Base-by-base conservation (phyloP, 2,329 filamentous ascomycete species). In the Penicillium hesseltinei region DNA sequence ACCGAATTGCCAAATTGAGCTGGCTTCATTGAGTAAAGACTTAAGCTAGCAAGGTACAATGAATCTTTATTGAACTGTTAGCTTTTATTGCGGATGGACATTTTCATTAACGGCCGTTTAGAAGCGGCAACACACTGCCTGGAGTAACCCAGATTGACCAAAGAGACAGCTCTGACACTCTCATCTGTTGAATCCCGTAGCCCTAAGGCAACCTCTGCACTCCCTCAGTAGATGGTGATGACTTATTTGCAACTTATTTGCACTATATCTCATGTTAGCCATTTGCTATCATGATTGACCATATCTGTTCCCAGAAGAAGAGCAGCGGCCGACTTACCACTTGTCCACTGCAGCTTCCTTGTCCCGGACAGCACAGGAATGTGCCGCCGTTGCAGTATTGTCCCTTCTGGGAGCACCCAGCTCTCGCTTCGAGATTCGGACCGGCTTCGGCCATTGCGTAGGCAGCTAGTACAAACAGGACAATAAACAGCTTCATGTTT, bases 341-440 rank as follows among this genome's bases (percentile, higher is more conserved):
- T 4, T 17, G 11, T 25, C 49, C 49, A 9, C 11, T n/a, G 2
- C 49, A 52, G 10, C 4, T 44, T 2, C 49, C 49, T 19, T 52
- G 49, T 29, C 39, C 39, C 1, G 9, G 27, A 13, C 56, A 58
- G 54, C 56, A 58, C n/a, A 45, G 47, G 46, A 58, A 58, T 17
- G 56, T 60, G 6, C 58, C 58, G 3, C 11, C 58, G n/a, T 60
- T 58, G 51, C 58, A 60, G 29, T 36, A 56, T 25, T 59, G n/a
- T n/a, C 57, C 57, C 10, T 13, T 56, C 17, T 59, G 57, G 17
- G 57, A 59, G 29, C 59, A 44, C 42, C 50, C 54, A 29, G 48
- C 29, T 53, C 54, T 52, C 27, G 33, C 54, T 47, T 56, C 47
- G 19, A 56, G 54, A 7, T 42, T 84, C 90, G 76, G 85, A 21